Percentiles rank a stretch among this genome's conserved stretches.
phyloP scores from a whole-genome alignment of 371 early-diverging fungal genomes.

The Mucor racemosus region DNA sequence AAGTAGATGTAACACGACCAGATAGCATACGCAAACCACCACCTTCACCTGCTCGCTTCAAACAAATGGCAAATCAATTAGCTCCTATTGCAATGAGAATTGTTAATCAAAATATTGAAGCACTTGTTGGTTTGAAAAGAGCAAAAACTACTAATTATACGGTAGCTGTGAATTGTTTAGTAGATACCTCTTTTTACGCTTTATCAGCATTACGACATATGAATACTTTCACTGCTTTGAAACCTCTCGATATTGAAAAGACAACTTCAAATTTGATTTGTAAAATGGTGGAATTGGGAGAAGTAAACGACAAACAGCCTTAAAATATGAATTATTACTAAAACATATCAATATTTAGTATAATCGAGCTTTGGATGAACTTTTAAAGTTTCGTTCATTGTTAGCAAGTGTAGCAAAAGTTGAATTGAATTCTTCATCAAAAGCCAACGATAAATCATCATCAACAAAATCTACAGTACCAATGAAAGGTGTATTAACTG shows the following conservation, averaged over 20 bases:
- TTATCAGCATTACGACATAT: constrained; percentile 40
- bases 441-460: background rate
- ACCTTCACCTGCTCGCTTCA: constrained; percentile 33
- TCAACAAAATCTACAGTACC: background rate
- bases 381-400: constrained; percentile 29
- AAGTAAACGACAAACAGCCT: constrained; percentile 27
- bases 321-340: background rate
- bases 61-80: constrained; percentile 30
- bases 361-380: constrained; percentile 46
- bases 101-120: constrained; percentile 46
- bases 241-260: constrained; percentile 51
- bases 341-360: constrained; percentile 25
- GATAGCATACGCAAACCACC: constrained; percentile 24
- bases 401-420: constrained; percentile 34
- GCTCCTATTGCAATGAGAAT: constrained; percentile 46
- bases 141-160: constrained; percentile 7
- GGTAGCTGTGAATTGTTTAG: constrained; percentile 37
- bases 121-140: constrained; percentile 26
- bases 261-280: constrained; percentile 47
- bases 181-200: constrained; percentile 45
- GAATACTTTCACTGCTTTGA: constrained; percentile 36
- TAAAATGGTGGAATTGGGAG: constrained; percentile 50
- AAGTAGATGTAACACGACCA: constrained; percentile 27
- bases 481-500: constrained; percentile 7
- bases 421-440: background rate